Base-by-base conservation (phyloP, 257 asterid genomes). In the Asclepias syriaca region DNA sequence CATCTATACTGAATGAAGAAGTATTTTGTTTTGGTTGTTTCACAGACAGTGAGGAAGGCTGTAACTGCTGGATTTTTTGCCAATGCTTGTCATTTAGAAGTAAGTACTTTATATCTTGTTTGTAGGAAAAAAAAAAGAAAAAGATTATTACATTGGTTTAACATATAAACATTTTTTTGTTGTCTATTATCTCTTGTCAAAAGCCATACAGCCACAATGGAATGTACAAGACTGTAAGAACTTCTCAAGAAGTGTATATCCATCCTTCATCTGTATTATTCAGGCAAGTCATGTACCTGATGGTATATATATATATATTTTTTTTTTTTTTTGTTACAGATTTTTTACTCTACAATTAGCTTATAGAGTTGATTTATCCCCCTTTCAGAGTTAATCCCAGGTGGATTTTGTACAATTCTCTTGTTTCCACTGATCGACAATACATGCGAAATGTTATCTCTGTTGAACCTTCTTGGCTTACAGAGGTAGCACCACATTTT, bases 241-340 rank as follows among this genome's bases (percentile, higher is more conserved):
- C 95, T 75, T 88, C 99, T 50, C 97, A 95, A 82, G 98, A 91
- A 80, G 99, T 92, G 45, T 90, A 90, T 70, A 85, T 95, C 74
- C 98, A 95, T 80, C 99, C 98, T 78, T 95, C 98, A 46, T 94
- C 98, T 10, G 93, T 91, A 75, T 74, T 94, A 85, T 94, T 94
- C 90, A 90, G 99, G 99, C 89, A 69, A 69, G 77, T 72, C 71
- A 75, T 51, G 68, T 34, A 19, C 54, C 29, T 73, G 49, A 50
- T 73, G 49, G n/a, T n/a, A n/a, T n/a, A n/a, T n/a, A n/a, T n/a
- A n/a, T n/a, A 50, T 6, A 49, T 16, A 8, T 48, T 50, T 21
- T 8, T 34, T 34, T 34, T 34, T 34, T 34, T 3, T 34, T 34
- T 34, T 34, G 4, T 2, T 34, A 27, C 4, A 34, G 15, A 27